Percentiles rank a stretch among this genome's conserved stretches.
phyloP scores from a whole-genome alignment of 2,329 filamentous ascomycete genomes.

The Xylariaceae sp. region DNA sequence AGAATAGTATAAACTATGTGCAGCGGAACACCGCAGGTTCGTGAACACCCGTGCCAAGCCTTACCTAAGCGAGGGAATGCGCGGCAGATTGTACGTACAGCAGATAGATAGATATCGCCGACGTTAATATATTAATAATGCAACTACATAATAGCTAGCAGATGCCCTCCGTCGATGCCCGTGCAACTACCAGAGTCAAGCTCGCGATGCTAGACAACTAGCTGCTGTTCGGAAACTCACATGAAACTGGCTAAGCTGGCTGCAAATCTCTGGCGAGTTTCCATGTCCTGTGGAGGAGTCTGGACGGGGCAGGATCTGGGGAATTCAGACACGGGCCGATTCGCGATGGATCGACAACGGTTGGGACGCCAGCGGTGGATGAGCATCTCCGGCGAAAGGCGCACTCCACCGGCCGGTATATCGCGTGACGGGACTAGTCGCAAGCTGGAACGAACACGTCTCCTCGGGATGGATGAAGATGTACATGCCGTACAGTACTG shows the following conservation, averaged over 20 bases:
- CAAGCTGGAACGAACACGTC: not conserved
- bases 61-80: not conserved
- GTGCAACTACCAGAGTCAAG: no score
- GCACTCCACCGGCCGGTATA: not conserved
- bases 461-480: not conserved
- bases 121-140: no score
- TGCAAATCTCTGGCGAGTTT: not conserved
- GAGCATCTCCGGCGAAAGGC: no score
- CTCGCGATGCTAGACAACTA: not conserved
- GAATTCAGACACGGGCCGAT: slow-evolving; percentile 13
- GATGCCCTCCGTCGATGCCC: no score
- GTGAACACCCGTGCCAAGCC: not conserved
- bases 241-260: not conserved
- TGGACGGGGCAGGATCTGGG: not conserved
- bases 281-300: no score
- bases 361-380: slow-evolving; percentile 6
- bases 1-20: not conserved
- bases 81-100: not conserved
- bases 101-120: not conserved
- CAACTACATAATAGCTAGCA: no score
- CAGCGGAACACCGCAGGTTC: not conserved
- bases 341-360: slow-evolving; percentile 10
- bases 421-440: not conserved
- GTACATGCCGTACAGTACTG: not conserved
- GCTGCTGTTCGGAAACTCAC: not conserved